Percentiles rank a stretch among this genome's conserved stretches.
These are phyloP conservation scores for Trichophaea hybrida DNA, from an alignment of 2,329 filamentous ascomycete species.

Conservation along the genomic window DNA sequence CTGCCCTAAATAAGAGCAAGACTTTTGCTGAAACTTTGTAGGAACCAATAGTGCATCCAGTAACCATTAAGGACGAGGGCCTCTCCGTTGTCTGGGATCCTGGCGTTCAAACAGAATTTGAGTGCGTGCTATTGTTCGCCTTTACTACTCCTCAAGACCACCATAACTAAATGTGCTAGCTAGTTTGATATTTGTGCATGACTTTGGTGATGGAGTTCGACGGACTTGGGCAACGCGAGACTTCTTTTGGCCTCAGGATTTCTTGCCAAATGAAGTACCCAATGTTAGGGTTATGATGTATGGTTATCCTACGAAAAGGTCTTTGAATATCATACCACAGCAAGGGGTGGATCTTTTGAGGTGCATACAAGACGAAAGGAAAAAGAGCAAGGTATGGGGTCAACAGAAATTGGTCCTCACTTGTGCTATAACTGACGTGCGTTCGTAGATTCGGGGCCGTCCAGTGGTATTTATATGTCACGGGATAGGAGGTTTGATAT, in stretches of 20 bases:
- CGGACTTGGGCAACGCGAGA: neutral
- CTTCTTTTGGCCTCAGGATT: slow-evolving; percentile 1
- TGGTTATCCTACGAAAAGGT: neutral
- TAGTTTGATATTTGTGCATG: slow-evolving; percentile 1
- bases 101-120: neutral
- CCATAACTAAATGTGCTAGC: neutral
- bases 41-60: neutral
- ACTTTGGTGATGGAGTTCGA: neutral
- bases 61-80: neutral
- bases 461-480: neutral
- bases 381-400: neutral
- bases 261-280: neutral
- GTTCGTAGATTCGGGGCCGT: neutral
- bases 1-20: neutral
- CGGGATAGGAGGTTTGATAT: neutral
- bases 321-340: neutral
- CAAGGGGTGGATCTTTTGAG: neutral
- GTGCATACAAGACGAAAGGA: neutral
- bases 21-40: neutral
- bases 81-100: neutral
- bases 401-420: too few relatives aligned
- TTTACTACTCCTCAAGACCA: neutral
- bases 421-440: neutral
- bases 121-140: neutral
- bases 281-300: neutral